A percentile compares a stretch with the other conserved stretches of the same genome.
Conservation (phyloP, 768 basidiomycete species). For the Amanita inopinata region DNA sequence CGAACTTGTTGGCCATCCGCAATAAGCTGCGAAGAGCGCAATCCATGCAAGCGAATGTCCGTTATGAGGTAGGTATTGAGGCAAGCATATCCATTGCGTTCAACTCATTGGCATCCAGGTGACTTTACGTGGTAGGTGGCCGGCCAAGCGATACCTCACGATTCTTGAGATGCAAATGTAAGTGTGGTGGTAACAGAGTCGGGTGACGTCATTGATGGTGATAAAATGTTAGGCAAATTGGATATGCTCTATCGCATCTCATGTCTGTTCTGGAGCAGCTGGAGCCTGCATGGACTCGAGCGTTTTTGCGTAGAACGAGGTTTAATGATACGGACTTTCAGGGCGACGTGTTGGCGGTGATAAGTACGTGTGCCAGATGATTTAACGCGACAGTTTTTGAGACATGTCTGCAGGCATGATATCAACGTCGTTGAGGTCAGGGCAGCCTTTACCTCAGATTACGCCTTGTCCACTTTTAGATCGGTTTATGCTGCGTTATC, state of each 20-base stretch:
- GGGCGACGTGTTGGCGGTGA: constrained; percentile 76
- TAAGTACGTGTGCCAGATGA: constrained; percentile 38
- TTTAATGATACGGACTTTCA: constrained; percentile 75
- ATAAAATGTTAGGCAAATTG: constrained; percentile 41
- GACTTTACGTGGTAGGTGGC: constrained; percentile 73
- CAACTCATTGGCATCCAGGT: constrained; percentile 32
- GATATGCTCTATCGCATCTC: constrained; percentile 62
- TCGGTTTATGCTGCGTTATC: constrained; percentile 35
- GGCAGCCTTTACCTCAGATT: constrained; percentile 72
- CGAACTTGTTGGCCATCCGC: constrained; percentile 63
- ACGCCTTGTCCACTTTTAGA: constrained; percentile 66
- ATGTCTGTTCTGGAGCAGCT: constrained; percentile 64
- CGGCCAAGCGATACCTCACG: constrained; percentile 63
- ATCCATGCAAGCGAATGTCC: constrained; percentile 44
- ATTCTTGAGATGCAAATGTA: constrained; percentile 63
- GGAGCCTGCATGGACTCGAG: constrained; percentile 68
- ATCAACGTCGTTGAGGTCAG: constrained; percentile 65
- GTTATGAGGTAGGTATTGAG: constrained; percentile 59
- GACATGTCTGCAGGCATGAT: constrained; percentile 47
- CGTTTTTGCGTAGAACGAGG: constrained; percentile 65
- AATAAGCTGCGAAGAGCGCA: constrained; percentile 60
- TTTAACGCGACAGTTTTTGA: not conserved
- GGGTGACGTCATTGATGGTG: not conserved
- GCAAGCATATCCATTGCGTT: constrained; percentile 23
- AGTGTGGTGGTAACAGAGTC: constrained; percentile 13